phyloP scores from a whole-genome alignment of 2,329 filamentous ascomycete species.

The Zymoseptoria crescenta region DNA sequence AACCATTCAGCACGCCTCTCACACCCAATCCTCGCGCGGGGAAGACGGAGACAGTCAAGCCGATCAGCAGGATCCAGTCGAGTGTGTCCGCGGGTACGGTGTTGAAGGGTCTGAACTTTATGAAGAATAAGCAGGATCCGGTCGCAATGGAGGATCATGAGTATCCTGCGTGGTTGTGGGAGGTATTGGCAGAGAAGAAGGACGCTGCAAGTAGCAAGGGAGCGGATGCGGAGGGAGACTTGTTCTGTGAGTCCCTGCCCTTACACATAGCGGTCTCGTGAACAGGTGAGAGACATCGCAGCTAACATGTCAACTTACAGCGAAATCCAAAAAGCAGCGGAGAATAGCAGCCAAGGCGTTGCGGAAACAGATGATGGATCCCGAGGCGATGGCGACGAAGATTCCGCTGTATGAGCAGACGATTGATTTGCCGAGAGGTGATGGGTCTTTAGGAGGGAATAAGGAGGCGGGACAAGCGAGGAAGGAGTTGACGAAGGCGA shows the following conservation, averaged over 20 bases:
- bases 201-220: slow-evolving; percentile 38
- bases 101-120: slow-evolving; percentile 67
- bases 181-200: slow-evolving; percentile 53
- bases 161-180: slow-evolving; percentile 78
- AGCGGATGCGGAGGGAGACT: slow-evolving; percentile 56
- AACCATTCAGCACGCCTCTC: slow-evolving; percentile 38
- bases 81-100: slow-evolving; percentile 58
- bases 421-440: slow-evolving; percentile 58
- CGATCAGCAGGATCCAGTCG: slow-evolving; percentile 15
- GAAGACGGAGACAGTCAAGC: slow-evolving; percentile 15
- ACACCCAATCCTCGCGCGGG: slow-evolving; percentile 23
- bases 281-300: neutral
- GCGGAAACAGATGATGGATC: slow-evolving; percentile 57
- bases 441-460: slow-evolving; percentile 42
- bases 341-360: slow-evolving; percentile 60
- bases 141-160: slow-evolving; percentile 65
- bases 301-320: slow-evolving; percentile 34
- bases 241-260: slow-evolving; percentile 60
- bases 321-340: slow-evolving; percentile 79
- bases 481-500: slow-evolving; percentile 58
- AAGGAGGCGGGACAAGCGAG: slow-evolving; percentile 44
- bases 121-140: slow-evolving; percentile 65
- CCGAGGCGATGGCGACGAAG: slow-evolving; percentile 54
- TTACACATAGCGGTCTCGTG: neutral
- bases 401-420: slow-evolving; percentile 70